Evolutionary conservation across 2,329 filamentous ascomycete species (phyloP), one percentile per base, ranked within the genome.

Genomic region (Rhexocercosporidium sp.): DNA sequence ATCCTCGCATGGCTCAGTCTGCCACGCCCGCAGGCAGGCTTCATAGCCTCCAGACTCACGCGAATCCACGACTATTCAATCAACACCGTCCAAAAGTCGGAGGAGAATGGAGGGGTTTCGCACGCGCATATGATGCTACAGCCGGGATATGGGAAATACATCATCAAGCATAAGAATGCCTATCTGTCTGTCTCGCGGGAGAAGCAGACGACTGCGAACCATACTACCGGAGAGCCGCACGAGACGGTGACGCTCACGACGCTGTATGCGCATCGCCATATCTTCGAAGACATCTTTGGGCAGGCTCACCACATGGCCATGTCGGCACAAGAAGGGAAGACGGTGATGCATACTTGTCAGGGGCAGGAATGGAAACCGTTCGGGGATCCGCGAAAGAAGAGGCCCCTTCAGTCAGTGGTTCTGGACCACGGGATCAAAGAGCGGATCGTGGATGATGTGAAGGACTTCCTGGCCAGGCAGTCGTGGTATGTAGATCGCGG

Each of bases 211-310:
- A 96, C 94, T 65, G 90, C 92, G 0, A 92, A 95, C 75, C 87
- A 91, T 75, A 88, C 89, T 59, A 94, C 91, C 29, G 96, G 95
- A 66, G 91, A 93, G 73, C 96, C 96, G 0, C 97, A 97, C 82
- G 96, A 99, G 81, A 97, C 94, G 0, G 87, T 99, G 59, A 96
- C 93, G 66, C 82, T 99, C 67, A 98, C 95, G 3, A 95, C 96
- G 0, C 84, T 99, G 14, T 98, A 97, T 83, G 87, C 92, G 57
- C 91, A 97, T 73, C 91, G 94, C 3, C 88, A 95, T 73, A 87
- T 98, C 16, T 97, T 99, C 75, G 92, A 97, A 77, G 88, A 93
- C 25, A 88, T 99, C 16, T 97, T 99, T 75, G 85, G 85, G 25
- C 93, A 98, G 79, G 95, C 96, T 3, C 92, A 97, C 76, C 83